Conservation (phyloP, 2,329 filamentous ascomycete genomes). For the Macrophomina tecta region DNA sequence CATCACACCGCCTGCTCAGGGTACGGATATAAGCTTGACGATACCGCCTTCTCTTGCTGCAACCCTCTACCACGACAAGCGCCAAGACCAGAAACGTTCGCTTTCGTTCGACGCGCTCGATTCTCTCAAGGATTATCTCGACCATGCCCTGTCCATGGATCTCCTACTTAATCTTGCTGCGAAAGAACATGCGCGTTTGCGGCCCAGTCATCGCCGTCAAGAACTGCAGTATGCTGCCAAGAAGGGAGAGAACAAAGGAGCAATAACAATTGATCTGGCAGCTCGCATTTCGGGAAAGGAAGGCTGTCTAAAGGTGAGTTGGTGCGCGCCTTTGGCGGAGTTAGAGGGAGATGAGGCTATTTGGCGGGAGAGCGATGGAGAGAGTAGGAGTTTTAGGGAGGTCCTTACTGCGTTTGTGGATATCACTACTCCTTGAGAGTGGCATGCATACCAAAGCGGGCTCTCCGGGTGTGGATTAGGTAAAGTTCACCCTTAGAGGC, state of each 20-base stretch:
- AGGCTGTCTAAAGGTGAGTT: background rate
- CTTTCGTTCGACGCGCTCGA: constrained; percentile 19
- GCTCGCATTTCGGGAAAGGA: background rate
- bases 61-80: constrained; percentile 37
- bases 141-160: constrained; percentile 19
- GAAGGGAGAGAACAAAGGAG: background rate
- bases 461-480: too few species aligned
- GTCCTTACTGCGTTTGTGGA: background rate
- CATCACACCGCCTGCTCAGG: constrained; percentile 42
- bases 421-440: background rate
- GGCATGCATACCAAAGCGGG: background rate
- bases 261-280: background rate
- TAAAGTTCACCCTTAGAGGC: background rate
- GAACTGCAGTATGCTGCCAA: background rate
- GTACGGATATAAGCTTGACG: constrained; percentile 42
- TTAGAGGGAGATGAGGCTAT: constrained; percentile 3
- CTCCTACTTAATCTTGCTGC: background rate
- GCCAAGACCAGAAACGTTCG: background rate
- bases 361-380: background rate
- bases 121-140: constrained; percentile 21
- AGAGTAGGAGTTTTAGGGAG: constrained; percentile 3
- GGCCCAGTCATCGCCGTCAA: background rate
- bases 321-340: background rate
- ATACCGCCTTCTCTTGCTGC: constrained; percentile 38
- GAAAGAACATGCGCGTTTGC: background rate